Percentiles rank a stretch among this genome's conserved stretches.
Evolutionary conservation across 1,284 basidiomycete species (phyloP).

Genomic region (Cerrena zonata): DNA sequence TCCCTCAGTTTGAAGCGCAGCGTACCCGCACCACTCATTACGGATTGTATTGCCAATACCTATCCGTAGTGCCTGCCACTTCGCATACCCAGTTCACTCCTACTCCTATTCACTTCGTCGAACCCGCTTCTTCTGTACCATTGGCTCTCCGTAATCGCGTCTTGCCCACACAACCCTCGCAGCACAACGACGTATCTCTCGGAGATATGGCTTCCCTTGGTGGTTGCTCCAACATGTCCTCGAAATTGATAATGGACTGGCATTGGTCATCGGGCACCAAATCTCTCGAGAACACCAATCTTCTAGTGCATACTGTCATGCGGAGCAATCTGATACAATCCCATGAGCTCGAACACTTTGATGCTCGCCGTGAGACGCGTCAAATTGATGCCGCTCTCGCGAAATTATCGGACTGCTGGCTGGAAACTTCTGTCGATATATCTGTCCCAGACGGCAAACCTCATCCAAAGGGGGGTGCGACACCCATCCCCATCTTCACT

Average conservation of each 20-base stretch:
- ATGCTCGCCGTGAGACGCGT: not conserved
- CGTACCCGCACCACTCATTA: not conserved
- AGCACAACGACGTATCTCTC: not conserved
- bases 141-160: not conserved
- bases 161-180: not conserved
- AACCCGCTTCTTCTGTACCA: not conserved
- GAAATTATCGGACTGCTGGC: not conserved
- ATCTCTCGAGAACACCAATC: slow-evolving; percentile 19
- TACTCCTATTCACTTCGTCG: not conserved
- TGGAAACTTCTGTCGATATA: not conserved
- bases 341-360: not conserved
- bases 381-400: not conserved
- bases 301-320: slow-evolving; percentile 25
- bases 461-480: not conserved
- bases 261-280: slow-evolving; percentile 17
- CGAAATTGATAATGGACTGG: slow-evolving; percentile 22
- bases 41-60: slow-evolving; percentile 1
- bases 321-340: not conserved
- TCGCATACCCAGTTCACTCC: not conserved
- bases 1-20: not conserved
- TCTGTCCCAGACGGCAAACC: slow-evolving; percentile 1
- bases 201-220: not conserved
- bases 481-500: slow-evolving; percentile 1
- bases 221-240: slow-evolving; percentile 11
- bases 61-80: not conserved